A percentile compares a stretch with the other conserved stretches of the same genome.
Evolutionary conservation across 1,284 basidiomycete genomes (phyloP).

Genomic region (Rhodotorula glutinis): DNA sequence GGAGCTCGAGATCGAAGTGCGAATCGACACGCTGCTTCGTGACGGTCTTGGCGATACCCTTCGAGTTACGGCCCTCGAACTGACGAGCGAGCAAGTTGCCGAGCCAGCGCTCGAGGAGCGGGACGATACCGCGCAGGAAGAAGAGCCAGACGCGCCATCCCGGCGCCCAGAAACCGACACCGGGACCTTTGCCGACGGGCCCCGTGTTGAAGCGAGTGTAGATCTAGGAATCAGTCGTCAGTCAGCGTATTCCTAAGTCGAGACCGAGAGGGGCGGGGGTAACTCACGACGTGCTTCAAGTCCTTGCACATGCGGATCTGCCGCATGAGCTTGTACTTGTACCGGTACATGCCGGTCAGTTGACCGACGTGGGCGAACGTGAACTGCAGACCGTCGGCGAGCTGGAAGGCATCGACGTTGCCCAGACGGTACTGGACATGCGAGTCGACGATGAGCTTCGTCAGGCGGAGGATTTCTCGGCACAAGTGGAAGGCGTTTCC

Average conservation of each 20-base stretch:
- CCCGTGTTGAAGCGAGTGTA: slow-evolving; percentile 99
- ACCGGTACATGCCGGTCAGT: slow-evolving; percentile 95
- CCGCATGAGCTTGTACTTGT: slow-evolving; percentile 99
- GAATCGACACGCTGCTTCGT: slow-evolving; percentile 99
- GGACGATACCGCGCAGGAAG: slow-evolving; percentile 98
- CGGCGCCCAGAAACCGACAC: slow-evolving; percentile 99
- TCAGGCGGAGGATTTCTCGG: slow-evolving; percentile 93
- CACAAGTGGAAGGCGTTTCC: slow-evolving; percentile 98
- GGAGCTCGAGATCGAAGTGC: slow-evolving; percentile 94
- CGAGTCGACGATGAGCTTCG: slow-evolving; percentile 97
- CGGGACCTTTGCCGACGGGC: slow-evolving; percentile 97
- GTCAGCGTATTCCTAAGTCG: no score
- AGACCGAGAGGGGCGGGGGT: slow-evolving; percentile 49
- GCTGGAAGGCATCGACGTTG: slow-evolving; percentile 98
- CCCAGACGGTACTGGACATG: slow-evolving; percentile 98
- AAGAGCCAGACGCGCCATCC: slow-evolving; percentile 99
- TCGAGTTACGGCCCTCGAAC: slow-evolving; percentile 94
- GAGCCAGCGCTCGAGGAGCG: slow-evolving; percentile 94
- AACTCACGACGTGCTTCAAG: slow-evolving; percentile 75
- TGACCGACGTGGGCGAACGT: slow-evolving; percentile 97
- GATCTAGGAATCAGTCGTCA: slow-evolving; percentile 43
- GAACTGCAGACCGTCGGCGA: slow-evolving; percentile 97
- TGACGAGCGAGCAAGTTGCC: slow-evolving; percentile 96
- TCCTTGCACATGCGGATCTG: slow-evolving; percentile 99
- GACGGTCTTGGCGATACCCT: slow-evolving; percentile 73